Conservation (phyloP, 1,284 basidiomycete genomes). For the Ceratobasidium sp. region DNA sequence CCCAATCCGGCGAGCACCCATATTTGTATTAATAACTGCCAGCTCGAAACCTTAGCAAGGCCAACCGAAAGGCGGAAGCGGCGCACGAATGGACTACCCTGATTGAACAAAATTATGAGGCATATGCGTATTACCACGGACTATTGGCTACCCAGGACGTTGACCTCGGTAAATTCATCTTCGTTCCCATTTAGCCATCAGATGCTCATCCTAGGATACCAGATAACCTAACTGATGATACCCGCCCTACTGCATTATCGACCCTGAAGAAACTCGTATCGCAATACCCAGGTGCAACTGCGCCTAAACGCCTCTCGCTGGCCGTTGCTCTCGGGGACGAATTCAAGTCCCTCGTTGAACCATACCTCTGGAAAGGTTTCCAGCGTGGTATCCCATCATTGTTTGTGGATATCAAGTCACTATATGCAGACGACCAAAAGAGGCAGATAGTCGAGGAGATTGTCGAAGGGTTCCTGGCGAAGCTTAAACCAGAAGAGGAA, state of each 20-base stretch:
- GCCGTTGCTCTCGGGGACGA: conserved; percentile 61
- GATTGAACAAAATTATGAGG: conserved; percentile 87
- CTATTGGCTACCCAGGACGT: conserved; percentile 72
- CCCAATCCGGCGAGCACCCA: background rate
- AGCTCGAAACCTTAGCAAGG: conserved; percentile 75
- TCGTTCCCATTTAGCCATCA: conserved; percentile 30
- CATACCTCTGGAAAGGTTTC: conserved; percentile 77
- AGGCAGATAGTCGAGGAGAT: conserved; percentile 74
- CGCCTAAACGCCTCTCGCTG: conserved; percentile 76
- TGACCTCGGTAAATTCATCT: conserved; percentile 61
- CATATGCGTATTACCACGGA: conserved; percentile 78
- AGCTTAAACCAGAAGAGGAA: conserved; percentile 48
- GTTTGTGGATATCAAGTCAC: conserved; percentile 89
- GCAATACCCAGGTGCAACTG: conserved; percentile 71
- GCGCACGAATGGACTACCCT: conserved; percentile 79
- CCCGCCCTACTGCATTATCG: conserved; percentile 61
- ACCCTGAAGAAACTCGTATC: conserved; percentile 65
- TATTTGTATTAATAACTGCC: conserved; percentile 26
- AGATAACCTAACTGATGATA: conserved; percentile 59
- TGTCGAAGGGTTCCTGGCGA: conserved; percentile 59
- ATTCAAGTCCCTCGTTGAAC: conserved; percentile 70
- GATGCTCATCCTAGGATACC: background rate
- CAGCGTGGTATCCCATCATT: conserved; percentile 91
- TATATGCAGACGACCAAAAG: conserved; percentile 75
- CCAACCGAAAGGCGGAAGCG: conserved; percentile 68